phyloP scores from a whole-genome alignment of 257 asterid genomes.

The Gentiana macrophylla region DNA sequence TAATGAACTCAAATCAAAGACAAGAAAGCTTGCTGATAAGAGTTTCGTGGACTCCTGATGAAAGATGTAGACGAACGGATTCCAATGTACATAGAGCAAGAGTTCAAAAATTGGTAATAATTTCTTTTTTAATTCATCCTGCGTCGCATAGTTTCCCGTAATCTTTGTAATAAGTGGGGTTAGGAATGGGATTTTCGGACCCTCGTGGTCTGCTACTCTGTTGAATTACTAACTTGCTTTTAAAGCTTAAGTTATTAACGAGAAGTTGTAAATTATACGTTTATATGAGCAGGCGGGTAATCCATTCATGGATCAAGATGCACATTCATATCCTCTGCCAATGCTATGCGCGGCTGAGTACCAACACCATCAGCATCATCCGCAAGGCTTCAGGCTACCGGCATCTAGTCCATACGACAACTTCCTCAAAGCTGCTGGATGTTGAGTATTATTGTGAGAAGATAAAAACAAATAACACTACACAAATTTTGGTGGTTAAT shows the following conservation, averaged over 20 bases:
- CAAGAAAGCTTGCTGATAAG: slow-evolving; percentile 39
- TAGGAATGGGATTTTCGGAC: not conserved
- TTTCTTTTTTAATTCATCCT: not conserved
- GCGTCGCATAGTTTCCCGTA: too few relatives aligned
- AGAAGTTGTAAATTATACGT: not conserved
- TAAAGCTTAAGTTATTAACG: not conserved
- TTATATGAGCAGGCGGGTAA: slow-evolving; percentile 33
- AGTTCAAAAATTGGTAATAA: slow-evolving; percentile 26
- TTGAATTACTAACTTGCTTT: not conserved
- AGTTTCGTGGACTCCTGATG: slow-evolving; percentile 32
- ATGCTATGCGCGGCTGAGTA: slow-evolving; percentile 39
- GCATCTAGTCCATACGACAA: slow-evolving; percentile 14
- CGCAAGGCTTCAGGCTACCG: slow-evolving; percentile 11
- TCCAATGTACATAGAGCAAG: slow-evolving; percentile 19
- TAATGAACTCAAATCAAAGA: slow-evolving; percentile 39
- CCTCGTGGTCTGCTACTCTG: too few relatives aligned
- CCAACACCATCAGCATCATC: slow-evolving; percentile 38
- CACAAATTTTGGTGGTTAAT: too few relatives aligned
- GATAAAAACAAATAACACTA: too few relatives aligned
- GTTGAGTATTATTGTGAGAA: slow-evolving; percentile 16
- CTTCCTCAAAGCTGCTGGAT: slow-evolving; percentile 22
- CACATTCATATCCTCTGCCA: slow-evolving; percentile 11
- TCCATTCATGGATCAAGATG: slow-evolving; percentile 31
- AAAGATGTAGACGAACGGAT: slow-evolving; percentile 18
- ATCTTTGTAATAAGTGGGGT: too few relatives aligned